Evolutionary conservation across 768 basidiomycete species (phyloP).

Genomic region (Dendrothele bispora): DNA sequence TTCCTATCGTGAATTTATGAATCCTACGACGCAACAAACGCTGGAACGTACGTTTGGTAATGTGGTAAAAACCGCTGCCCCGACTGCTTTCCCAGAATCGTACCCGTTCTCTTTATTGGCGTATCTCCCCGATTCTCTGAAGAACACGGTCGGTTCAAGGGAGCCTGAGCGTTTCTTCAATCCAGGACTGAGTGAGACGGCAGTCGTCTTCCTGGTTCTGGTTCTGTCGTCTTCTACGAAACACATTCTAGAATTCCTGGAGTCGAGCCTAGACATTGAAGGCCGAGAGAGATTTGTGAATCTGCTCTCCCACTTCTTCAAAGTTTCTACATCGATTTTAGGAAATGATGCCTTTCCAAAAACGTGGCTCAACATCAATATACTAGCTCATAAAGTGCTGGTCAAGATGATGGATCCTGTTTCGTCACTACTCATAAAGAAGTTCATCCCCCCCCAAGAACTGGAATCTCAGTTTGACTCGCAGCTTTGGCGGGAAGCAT

Average conservation of each 20-base stretch:
- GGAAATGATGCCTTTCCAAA: slow-evolving; percentile 86
- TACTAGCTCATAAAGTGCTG: slow-evolving; percentile 84
- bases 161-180: slow-evolving; percentile 55
- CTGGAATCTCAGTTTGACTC: slow-evolving; percentile 68
- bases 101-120: slow-evolving; percentile 88
- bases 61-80: slow-evolving; percentile 56
- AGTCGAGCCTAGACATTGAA: slow-evolving; percentile 84
- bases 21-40: slow-evolving; percentile 59
- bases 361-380: slow-evolving; percentile 90
- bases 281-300: slow-evolving; percentile 75
- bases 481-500: slow-evolving; percentile 77
- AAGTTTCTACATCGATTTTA: slow-evolving; percentile 76
- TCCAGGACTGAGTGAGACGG: slow-evolving; percentile 81
- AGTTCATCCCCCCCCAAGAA: slow-evolving; percentile 77
- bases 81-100: slow-evolving; percentile 89
- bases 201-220: slow-evolving; percentile 80
- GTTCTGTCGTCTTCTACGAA: slow-evolving; percentile 78
- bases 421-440: slow-evolving; percentile 69
- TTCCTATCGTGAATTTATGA: slow-evolving; percentile 84
- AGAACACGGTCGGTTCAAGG: too few relatives aligned
- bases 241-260: slow-evolving; percentile 75
- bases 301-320: slow-evolving; percentile 78
- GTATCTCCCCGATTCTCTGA: slow-evolving; percentile 58
- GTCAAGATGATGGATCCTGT: slow-evolving; percentile 88
- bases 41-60: slow-evolving; percentile 68